These are phyloP conservation scores for Colletotrichum tropicicola DNA, from an alignment of 2,329 filamentous ascomycete genomes.

Conservation along the genomic window DNA sequence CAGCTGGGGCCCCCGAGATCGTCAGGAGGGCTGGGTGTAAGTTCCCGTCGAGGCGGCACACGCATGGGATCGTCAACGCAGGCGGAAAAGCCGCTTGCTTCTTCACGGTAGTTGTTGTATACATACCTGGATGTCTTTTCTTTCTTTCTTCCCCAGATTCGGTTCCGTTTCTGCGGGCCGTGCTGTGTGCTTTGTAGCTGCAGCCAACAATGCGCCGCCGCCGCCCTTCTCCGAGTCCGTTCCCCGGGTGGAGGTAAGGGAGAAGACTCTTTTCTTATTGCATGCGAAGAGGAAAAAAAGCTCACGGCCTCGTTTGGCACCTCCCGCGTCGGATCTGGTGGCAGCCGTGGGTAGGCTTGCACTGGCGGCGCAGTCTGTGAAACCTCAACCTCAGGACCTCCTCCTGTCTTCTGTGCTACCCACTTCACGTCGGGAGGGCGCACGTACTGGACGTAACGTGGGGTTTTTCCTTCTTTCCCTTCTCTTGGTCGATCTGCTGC, in stretches of 20 bases:
- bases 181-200: constrained; percentile 4
- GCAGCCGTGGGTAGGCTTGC: background rate
- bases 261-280: background rate
- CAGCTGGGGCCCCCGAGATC: background rate
- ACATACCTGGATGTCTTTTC: too few relatives aligned
- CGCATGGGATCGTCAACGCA: constrained; percentile 26
- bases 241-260: background rate
- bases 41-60: background rate
- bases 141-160: constrained; percentile 24
- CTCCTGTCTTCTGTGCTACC: too few relatives aligned
- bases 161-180: background rate
- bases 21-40: background rate
- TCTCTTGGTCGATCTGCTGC: background rate
- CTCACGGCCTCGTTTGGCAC: background rate
- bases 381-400: too few relatives aligned
- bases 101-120: too few relatives aligned
- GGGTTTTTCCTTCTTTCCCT: too few relatives aligned
- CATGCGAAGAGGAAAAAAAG: too few relatives aligned
- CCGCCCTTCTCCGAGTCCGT: background rate
- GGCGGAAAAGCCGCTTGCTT: background rate
- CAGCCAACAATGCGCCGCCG: background rate
- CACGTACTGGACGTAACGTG: too few relatives aligned
- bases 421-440: too few relatives aligned
- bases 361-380: background rate
- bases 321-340: background rate